A percentile compares a stretch with the other conserved stretches of the same genome.
Conservation (phyloP, 164 flowering plant genomes). For the Nelumbo lutea region DNA sequence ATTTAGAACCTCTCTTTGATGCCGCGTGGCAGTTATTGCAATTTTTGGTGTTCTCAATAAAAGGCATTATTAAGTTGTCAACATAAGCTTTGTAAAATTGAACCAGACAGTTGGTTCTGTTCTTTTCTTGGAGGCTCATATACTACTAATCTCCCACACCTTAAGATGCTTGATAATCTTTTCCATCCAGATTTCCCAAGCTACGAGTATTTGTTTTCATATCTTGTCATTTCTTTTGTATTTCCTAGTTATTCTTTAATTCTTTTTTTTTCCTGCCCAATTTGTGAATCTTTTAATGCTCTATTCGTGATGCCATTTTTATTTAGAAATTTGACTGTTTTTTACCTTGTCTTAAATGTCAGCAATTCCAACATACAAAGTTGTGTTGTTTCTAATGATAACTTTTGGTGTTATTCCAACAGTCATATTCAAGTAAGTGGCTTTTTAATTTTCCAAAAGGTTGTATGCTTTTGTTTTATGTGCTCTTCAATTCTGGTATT, state of each 20-base stretch:
- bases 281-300: background rate
- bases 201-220: too few species aligned
- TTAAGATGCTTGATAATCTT: too few species aligned
- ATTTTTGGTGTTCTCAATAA: too few species aligned
- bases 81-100: too few species aligned
- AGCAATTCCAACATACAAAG: conserved; percentile 54
- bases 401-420: conserved; percentile 79
- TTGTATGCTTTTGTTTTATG: background rate
- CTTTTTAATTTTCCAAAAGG: conserved; percentile 1
- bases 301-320: background rate
- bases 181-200: too few species aligned
- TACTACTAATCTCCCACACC: too few species aligned
- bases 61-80: too few species aligned
- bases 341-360: conserved; percentile 16
- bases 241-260: background rate
- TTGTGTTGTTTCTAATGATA: conserved; percentile 52
- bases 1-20: too few species aligned
- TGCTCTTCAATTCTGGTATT: background rate
- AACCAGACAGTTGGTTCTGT: too few species aligned
- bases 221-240: too few species aligned
- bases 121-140: too few species aligned
- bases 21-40: too few species aligned
- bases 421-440: conserved; percentile 68
- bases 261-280: background rate
- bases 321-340: background rate